These are phyloP conservation scores for Inonotus hispidus DNA, from an alignment of 1,284 basidiomycete genomes.

Conservation along the genomic window DNA sequence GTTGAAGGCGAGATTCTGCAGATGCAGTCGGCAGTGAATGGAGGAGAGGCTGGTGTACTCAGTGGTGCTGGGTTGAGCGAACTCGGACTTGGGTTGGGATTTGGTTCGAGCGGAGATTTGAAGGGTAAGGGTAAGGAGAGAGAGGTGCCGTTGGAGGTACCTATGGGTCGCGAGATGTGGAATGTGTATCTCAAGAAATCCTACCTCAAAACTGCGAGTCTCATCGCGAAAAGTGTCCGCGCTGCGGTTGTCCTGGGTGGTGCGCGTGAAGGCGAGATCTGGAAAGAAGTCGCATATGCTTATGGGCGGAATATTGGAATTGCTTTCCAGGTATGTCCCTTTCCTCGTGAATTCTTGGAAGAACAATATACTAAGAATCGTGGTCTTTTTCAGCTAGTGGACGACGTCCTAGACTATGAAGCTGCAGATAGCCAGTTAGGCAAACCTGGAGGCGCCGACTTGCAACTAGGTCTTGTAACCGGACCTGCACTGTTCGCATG, in stretches of 20 bases:
- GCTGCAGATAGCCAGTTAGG: constrained; percentile 64
- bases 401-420: constrained; percentile 89
- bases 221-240: constrained; percentile 92
- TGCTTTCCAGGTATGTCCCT: constrained; percentile 81
- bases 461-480: constrained; percentile 84
- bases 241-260: constrained; percentile 90
- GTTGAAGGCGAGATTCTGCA: constrained; percentile 97
- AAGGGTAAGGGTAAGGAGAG: background rate
- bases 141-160: constrained; percentile 1
- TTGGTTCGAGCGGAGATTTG: background rate
- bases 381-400: constrained; percentile 62
- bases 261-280: constrained; percentile 70
- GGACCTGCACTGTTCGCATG: constrained; percentile 94
- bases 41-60: constrained; percentile 14
- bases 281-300: constrained; percentile 93
- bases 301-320: constrained; percentile 90
- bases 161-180: constrained; percentile 53
- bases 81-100: constrained; percentile 13
- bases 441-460: constrained; percentile 84
- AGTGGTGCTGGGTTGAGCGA: constrained; percentile 6
- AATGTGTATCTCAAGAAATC: constrained; percentile 89
- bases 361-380: no score
- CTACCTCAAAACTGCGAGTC: constrained; percentile 93
- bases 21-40: constrained; percentile 49
- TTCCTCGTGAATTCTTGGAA: no score